A percentile compares a stretch with the other conserved stretches of the same genome.
Evolutionary conservation across 495 filamentous ascomycete species (phyloP).

Genomic region (Rostrohypoxylon terebratum): DNA sequence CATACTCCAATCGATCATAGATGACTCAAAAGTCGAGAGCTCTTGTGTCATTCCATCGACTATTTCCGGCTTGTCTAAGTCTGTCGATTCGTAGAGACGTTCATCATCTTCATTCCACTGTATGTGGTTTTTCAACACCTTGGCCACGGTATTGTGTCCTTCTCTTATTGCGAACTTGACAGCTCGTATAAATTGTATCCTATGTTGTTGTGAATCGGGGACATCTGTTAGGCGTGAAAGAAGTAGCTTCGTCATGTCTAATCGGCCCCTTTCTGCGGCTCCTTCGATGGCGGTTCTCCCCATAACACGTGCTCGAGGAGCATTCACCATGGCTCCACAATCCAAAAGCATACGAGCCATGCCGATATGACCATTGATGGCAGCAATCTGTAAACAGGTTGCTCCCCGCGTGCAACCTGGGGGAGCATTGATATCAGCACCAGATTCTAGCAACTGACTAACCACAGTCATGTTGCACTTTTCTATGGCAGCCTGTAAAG

Average conservation of each 20-base stretch:
- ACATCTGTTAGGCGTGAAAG: background rate
- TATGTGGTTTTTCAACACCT: background rate
- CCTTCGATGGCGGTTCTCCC: conserved; percentile 1
- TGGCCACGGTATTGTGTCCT: background rate
- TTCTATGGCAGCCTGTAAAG: background rate
- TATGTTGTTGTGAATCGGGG: background rate
- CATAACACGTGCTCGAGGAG: background rate
- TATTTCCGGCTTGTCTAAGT: background rate
- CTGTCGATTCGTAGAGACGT: background rate
- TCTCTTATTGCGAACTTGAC: background rate
- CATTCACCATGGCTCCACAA: background rate
- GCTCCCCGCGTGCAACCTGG: background rate
- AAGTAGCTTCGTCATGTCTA: background rate
- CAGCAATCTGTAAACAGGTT: background rate
- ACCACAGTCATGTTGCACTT: background rate
- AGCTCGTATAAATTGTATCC: conserved; percentile 4
- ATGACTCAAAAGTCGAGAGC: background rate
- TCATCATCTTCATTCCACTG: background rate
- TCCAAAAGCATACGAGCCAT: background rate
- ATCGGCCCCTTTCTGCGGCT: background rate
- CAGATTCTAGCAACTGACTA: background rate
- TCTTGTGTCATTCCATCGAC: background rate
- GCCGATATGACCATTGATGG: background rate
- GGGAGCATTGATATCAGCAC: background rate
- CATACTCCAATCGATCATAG: background rate